A percentile compares a stretch with the other conserved stretches of the same genome.
phyloP scores from a whole-genome alignment of 371 early-diverging fungal genomes.

The Mortierella sp. region DNA sequence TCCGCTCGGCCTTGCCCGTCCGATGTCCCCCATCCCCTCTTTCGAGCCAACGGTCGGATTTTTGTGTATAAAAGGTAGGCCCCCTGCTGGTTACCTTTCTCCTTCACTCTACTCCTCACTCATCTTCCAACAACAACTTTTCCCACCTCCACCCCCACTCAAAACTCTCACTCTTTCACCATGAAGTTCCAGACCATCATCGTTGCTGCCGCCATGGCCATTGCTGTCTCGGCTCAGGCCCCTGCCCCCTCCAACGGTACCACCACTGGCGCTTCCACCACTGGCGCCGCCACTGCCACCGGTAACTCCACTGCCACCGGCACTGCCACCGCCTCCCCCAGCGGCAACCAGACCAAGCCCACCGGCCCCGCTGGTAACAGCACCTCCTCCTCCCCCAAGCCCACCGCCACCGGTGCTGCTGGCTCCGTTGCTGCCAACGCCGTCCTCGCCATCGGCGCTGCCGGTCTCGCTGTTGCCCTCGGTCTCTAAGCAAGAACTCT shows the following conservation, averaged over 20 bases:
- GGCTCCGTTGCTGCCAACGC: slow-evolving; percentile 20
- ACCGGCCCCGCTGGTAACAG: slow-evolving; percentile 1
- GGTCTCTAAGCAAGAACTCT: slow-evolving; percentile 7
- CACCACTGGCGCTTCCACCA: background rate
- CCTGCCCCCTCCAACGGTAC: background rate
- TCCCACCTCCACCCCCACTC: background rate
- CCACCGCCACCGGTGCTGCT: slow-evolving; percentile 15
- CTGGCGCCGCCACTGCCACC: background rate
- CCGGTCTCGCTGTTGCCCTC: slow-evolving; percentile 23
- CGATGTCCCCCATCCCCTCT: background rate
- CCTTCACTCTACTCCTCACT: slow-evolving; percentile 5
- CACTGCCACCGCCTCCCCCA: background rate
- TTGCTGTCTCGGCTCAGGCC: background rate
- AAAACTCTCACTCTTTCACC: background rate
- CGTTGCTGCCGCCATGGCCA: slow-evolving; percentile 3
- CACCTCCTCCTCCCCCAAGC: slow-evolving; percentile 1
- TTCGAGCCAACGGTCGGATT: background rate
- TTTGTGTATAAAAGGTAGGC: too few relatives aligned
- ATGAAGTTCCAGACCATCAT: slow-evolving; percentile 3
- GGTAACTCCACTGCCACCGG: background rate
- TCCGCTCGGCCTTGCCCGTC: background rate
- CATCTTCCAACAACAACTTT: background rate
- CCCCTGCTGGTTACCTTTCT: background rate
- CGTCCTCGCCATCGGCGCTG: slow-evolving; percentile 16
- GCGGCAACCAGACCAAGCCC: background rate